Evolutionary conservation across 2,329 filamentous ascomycete genomes (phyloP).

Genomic region (Xylaria multiplex): DNA sequence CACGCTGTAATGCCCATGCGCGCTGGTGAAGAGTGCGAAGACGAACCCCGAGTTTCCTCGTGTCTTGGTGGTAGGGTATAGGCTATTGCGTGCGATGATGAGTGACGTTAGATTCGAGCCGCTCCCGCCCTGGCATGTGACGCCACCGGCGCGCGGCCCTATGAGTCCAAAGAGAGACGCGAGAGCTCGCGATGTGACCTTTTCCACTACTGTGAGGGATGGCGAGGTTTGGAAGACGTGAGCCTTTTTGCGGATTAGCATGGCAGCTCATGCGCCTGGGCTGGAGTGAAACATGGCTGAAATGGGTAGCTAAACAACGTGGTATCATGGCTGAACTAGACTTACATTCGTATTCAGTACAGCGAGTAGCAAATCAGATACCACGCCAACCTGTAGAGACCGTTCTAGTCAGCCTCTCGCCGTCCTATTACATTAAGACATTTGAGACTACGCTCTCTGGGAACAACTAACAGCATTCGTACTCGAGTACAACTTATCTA

Average conservation of each 20-base stretch:
- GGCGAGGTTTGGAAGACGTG: slow-evolving; percentile 96
- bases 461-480: slow-evolving; percentile 75
- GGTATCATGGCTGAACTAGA: slow-evolving; percentile 19
- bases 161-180: slow-evolving; percentile 81
- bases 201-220: slow-evolving; percentile 87
- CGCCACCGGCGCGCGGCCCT: slow-evolving; percentile 73
- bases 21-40: slow-evolving; percentile 88
- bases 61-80: slow-evolving; percentile 81
- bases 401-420: slow-evolving; percentile 8
- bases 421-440: background rate
- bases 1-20: slow-evolving; percentile 92
- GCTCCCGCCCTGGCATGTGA: slow-evolving; percentile 69
- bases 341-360: slow-evolving; percentile 88
- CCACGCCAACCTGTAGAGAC: slow-evolving; percentile 74
- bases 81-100: slow-evolving; percentile 81
- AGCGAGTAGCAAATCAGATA: slow-evolving; percentile 84
- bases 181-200: slow-evolving; percentile 77
- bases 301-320: slow-evolving; percentile 10
- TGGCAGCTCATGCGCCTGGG: slow-evolving; percentile 48
- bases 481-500: slow-evolving; percentile 94
- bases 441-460: background rate
- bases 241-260: slow-evolving; percentile 57
- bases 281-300: slow-evolving; percentile 6
- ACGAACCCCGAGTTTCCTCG: slow-evolving; percentile 71
- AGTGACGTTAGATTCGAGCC: slow-evolving; percentile 77